phyloP scores from a whole-genome alignment of 768 basidiomycete genomes.

The Russula emetica region DNA sequence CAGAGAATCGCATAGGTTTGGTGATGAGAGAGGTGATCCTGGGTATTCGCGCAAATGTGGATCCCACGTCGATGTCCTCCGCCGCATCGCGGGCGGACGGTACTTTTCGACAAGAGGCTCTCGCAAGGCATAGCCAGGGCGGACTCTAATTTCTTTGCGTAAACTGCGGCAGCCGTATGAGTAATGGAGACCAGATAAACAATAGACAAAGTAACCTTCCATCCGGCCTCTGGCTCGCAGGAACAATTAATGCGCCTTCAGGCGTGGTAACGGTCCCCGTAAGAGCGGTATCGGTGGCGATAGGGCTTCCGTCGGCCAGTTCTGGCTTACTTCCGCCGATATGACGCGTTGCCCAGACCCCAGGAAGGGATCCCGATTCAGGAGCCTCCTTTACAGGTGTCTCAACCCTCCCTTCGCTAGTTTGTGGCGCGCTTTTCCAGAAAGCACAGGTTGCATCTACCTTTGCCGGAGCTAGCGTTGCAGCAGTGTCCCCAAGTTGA shows the following conservation, averaged over 20 bases:
- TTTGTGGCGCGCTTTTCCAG: neutral
- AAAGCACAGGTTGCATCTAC: conserved; percentile 4
- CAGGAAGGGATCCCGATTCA: neutral
- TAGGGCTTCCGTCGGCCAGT: neutral
- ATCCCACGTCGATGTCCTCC: conserved; percentile 19
- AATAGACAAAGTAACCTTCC: conserved; percentile 4
- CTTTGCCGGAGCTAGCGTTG: neutral
- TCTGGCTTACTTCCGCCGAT: neutral
- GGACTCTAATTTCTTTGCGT: conserved; percentile 18
- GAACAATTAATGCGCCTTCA: conserved; percentile 11
- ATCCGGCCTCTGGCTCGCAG: conserved; percentile 21
- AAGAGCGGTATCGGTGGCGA: neutral
- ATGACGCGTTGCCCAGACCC: neutral
- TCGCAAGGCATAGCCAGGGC: conserved; percentile 4
- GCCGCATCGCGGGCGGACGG: conserved; percentile 16
- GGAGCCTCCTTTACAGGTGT: neutral
- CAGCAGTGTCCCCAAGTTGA: conserved; percentile 4
- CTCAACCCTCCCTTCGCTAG: neutral
- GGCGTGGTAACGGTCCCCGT: conserved; percentile 11
- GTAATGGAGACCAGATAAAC: neutral
- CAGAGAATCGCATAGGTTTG: neutral
- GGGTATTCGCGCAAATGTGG: neutral
- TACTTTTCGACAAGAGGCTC: conserved; percentile 16
- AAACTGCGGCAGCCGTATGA: conserved; percentile 1
- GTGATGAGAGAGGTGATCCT: neutral